Evolutionary conservation across 1,284 basidiomycete species (phyloP).

Genomic region (Farysia itapuensis): DNA sequence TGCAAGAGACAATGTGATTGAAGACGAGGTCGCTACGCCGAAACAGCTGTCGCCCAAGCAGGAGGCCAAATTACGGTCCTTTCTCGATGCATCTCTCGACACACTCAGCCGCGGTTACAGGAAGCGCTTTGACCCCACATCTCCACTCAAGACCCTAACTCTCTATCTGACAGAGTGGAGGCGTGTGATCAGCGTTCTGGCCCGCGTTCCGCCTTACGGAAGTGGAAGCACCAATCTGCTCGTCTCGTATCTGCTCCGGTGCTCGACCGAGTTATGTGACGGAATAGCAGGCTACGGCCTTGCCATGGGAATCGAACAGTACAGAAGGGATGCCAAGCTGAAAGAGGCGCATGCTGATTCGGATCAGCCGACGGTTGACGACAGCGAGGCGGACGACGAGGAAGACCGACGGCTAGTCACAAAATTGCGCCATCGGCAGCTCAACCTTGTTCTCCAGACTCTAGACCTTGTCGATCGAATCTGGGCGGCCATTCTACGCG

Average conservation of each 20-base stretch:
- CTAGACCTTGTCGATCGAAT: constrained; percentile 46
- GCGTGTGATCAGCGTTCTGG: constrained; percentile 30
- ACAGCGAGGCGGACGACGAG: constrained; percentile 14
- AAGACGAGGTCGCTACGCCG: constrained; percentile 15
- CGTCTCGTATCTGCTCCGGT: constrained; percentile 45
- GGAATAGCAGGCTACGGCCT: constrained; percentile 44
- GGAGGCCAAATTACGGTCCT: constrained; percentile 39
- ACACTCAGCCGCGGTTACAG: constrained; percentile 36
- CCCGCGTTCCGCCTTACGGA: constrained; percentile 40
- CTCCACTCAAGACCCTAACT: constrained; percentile 21
- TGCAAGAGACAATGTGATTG: background rate
- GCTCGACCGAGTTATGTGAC: constrained; percentile 46
- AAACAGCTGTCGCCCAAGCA: constrained; percentile 34
- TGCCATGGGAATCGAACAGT: constrained; percentile 17
- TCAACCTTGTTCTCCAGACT: constrained; percentile 32
- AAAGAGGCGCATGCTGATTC: background rate
- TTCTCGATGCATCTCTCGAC: constrained; percentile 40
- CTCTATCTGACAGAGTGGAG: constrained; percentile 35
- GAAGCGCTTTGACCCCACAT: constrained; percentile 40
- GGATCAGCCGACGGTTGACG: background rate
- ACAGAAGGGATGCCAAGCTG: constrained; percentile 2
- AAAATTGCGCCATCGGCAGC: constrained; percentile 14
- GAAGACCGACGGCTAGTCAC: constrained; percentile 1
- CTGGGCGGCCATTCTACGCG: constrained; percentile 44
- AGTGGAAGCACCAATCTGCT: constrained; percentile 37